Conservation (phyloP, 805 yeast species). For the Candida verbasci region DNA sequence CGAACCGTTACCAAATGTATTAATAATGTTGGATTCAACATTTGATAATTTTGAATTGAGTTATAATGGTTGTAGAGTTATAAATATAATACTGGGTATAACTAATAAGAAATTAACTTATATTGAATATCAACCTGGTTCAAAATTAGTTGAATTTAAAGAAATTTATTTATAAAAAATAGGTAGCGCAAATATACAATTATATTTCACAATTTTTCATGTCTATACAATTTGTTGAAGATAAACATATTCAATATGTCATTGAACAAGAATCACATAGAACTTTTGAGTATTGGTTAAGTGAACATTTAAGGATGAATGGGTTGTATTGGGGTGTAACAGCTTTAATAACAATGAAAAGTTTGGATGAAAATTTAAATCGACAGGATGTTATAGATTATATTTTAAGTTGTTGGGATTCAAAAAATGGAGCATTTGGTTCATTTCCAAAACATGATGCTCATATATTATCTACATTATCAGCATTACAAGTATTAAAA, state of each 20-base stretch:
- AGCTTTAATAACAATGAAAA: constrained; percentile 59
- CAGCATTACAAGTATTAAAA: constrained; percentile 77
- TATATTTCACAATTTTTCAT: no score
- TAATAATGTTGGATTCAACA: constrained; percentile 63
- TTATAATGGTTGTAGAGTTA: constrained; percentile 76
- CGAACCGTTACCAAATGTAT: constrained; percentile 71
- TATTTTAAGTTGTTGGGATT: constrained; percentile 62
- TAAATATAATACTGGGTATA: constrained; percentile 63
- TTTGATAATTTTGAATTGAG: constrained; percentile 70
- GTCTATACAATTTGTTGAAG: constrained; percentile 6
- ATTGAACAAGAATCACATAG: constrained; percentile 30
- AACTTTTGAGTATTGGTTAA: constrained; percentile 76
- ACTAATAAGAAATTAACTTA: constrained; percentile 47
- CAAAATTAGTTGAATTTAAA: constrained; percentile 35
- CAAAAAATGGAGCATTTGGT: constrained; percentile 73
- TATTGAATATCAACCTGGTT: constrained; percentile 66
- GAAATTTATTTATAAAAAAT: constrained; percentile 18
- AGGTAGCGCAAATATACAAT: no score
- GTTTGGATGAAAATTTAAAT: constrained; percentile 49
- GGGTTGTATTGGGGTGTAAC: constrained; percentile 96
- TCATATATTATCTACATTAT: constrained; percentile 77
- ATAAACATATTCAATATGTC: constrained; percentile 33
- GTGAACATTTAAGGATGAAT: constrained; percentile 84
- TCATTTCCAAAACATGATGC: constrained; percentile 88
- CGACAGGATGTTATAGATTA: constrained; percentile 60